Conservation (phyloP, 2,329 filamentous ascomycete genomes). For the Chaetomiaceae sp. region DNA sequence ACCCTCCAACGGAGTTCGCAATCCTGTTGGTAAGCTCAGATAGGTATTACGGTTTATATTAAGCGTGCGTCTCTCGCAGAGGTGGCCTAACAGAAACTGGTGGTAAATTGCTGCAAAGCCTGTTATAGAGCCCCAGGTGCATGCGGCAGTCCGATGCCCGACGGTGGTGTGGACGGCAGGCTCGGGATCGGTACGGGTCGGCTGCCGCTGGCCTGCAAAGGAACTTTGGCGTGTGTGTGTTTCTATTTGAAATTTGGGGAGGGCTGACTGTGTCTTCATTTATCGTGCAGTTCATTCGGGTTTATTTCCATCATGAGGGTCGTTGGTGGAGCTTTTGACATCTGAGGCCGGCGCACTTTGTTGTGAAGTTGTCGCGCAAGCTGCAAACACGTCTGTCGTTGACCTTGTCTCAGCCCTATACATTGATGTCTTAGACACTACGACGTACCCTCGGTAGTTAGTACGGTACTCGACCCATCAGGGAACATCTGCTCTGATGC, state of each 20-base stretch:
- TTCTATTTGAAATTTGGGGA: neutral
- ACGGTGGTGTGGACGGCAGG: neutral
- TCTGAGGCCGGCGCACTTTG: too few species aligned
- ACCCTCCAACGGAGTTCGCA: neutral
- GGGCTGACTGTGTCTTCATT: neutral
- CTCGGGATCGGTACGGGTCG: constrained; percentile 8
- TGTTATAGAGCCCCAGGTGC: neutral
- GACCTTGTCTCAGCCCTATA: neutral
- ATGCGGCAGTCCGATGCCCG: neutral
- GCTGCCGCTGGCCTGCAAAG: neutral
- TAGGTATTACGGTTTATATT: too few species aligned
- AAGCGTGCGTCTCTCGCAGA: too few species aligned
- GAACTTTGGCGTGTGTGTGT: neutral
- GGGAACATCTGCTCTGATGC: too few species aligned
- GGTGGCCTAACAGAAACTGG: neutral
- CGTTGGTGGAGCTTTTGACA: too few species aligned
- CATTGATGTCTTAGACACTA: neutral
- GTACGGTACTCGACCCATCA: neutral
- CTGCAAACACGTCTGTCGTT: neutral
- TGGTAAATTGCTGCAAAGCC: neutral
- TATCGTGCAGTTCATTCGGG: neutral
- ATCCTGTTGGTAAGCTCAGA: neutral
- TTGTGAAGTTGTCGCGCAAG: too few species aligned
- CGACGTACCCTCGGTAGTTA: too few species aligned
- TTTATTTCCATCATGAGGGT: too few species aligned